These are phyloP conservation scores for Grammothele lineata DNA, from an alignment of 768 basidiomycete species.

Conservation along the genomic window DNA sequence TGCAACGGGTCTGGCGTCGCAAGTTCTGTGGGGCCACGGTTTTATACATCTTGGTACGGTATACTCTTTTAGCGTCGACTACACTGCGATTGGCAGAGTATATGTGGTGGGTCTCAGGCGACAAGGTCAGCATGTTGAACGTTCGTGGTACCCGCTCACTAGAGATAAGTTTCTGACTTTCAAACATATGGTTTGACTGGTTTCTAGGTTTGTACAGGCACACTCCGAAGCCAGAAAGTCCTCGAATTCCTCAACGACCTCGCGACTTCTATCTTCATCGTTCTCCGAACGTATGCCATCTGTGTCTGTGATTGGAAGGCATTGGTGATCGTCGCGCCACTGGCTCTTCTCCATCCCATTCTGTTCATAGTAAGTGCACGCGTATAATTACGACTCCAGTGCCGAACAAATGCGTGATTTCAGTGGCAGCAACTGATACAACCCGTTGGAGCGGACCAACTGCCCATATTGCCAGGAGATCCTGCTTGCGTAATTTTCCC, in stretches of 20 bases:
- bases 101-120: too few species aligned
- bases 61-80: conserved; percentile 3
- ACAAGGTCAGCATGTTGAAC: conserved; percentile 1
- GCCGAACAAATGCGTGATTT: too few species aligned
- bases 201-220: too few species aligned
- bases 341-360: conserved; percentile 5
- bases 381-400: too few species aligned
- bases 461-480: too few species aligned
- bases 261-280: conserved; percentile 3
- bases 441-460: not conserved
- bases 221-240: too few species aligned
- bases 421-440: conserved; percentile 1
- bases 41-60: conserved; percentile 1
- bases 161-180: too few species aligned
- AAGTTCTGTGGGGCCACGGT: conserved; percentile 4
- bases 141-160: not conserved
- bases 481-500: too few species aligned
- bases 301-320: conserved; percentile 17
- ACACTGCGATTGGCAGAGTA: too few species aligned
- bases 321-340: conserved; percentile 2
- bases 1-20: conserved; percentile 5
- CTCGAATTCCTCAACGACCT: too few species aligned
- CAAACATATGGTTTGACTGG: too few species aligned
- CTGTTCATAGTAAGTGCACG: conserved; percentile 11
- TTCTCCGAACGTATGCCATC: conserved; percentile 13